Conservation (phyloP, 2,329 filamentous ascomycete species). For the Sphaerulina vaccinii region DNA sequence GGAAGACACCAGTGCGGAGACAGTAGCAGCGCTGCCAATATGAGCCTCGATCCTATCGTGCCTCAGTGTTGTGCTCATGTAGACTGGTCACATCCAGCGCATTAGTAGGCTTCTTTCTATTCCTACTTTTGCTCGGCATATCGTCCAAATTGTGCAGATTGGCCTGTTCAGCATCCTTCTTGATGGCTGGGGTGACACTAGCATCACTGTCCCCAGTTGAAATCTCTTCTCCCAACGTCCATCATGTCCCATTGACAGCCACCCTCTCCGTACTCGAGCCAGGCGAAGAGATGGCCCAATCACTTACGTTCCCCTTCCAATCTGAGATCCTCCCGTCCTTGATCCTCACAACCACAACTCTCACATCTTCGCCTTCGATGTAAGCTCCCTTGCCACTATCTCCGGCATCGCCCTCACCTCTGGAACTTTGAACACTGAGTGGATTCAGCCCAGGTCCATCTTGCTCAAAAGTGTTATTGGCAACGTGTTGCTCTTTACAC, state of each 20-base stretch:
- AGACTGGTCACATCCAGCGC: too few relatives aligned
- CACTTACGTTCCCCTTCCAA: constrained; percentile 90
- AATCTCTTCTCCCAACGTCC: neutral
- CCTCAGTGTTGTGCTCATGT: too few relatives aligned
- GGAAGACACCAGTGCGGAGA: too few relatives aligned
- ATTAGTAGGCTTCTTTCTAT: too few relatives aligned
- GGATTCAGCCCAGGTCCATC: neutral
- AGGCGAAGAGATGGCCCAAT: constrained; percentile 55
- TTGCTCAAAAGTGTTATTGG: constrained; percentile 70
- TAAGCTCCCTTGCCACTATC: constrained; percentile 61
- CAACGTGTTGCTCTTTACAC: constrained; percentile 79
- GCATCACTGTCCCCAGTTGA: too few relatives aligned
- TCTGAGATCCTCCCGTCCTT: constrained; percentile 84
- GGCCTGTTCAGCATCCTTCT: too few relatives aligned
- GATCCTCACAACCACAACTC: constrained; percentile 83
- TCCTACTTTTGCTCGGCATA: too few relatives aligned
- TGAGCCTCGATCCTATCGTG: too few relatives aligned
- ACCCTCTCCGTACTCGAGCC: neutral
- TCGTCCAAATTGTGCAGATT: too few relatives aligned
- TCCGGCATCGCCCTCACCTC: constrained; percentile 16
- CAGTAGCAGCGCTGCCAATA: too few relatives aligned
- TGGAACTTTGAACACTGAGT: constrained; percentile 21
- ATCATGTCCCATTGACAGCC: constrained; percentile 6
- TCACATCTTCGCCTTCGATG: constrained; percentile 77
- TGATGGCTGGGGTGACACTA: too few relatives aligned